phyloP scores from a whole-genome alignment of 495 filamentous ascomycete species.

The Cryomyces minteri region DNA sequence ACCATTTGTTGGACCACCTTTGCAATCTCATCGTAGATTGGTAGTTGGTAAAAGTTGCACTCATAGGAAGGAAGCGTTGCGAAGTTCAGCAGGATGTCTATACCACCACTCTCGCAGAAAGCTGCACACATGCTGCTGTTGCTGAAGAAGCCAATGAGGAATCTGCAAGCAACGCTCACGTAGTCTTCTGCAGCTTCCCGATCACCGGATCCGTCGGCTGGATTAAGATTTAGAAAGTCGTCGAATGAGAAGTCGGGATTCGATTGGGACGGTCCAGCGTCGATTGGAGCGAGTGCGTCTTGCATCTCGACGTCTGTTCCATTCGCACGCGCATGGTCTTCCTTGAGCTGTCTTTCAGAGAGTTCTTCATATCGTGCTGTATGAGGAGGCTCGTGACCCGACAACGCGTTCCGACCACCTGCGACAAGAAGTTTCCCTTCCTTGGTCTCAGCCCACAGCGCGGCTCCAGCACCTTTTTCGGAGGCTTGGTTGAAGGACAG shows the following conservation, averaged over 20 bases:
- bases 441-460: conserved; percentile 45
- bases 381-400: conserved; percentile 1
- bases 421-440: conserved; percentile 33
- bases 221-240: not conserved
- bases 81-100: conserved; percentile 72
- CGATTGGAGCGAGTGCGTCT: conserved; percentile 2
- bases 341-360: not conserved
- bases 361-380: not conserved
- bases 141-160: conserved; percentile 58
- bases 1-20: conserved; percentile 62
- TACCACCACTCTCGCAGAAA: conserved; percentile 62
- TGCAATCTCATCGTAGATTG: conserved; percentile 44
- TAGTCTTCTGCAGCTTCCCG: conserved; percentile 37
- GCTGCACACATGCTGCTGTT: conserved; percentile 56
- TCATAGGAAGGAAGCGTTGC: conserved; percentile 60
- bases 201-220: conserved; percentile 7
- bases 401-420: conserved; percentile 21
- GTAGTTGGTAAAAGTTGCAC: conserved; percentile 50
- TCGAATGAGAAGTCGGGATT: not conserved
- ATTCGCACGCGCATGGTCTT: not conserved
- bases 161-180: conserved; percentile 53
- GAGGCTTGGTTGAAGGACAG: conserved; percentile 50
- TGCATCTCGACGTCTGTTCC: conserved; percentile 11
- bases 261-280: not conserved
- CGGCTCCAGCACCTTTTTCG: conserved; percentile 53